phyloP scores from a whole-genome alignment of 331 rosid species.

The Arachis monticola region DNA sequence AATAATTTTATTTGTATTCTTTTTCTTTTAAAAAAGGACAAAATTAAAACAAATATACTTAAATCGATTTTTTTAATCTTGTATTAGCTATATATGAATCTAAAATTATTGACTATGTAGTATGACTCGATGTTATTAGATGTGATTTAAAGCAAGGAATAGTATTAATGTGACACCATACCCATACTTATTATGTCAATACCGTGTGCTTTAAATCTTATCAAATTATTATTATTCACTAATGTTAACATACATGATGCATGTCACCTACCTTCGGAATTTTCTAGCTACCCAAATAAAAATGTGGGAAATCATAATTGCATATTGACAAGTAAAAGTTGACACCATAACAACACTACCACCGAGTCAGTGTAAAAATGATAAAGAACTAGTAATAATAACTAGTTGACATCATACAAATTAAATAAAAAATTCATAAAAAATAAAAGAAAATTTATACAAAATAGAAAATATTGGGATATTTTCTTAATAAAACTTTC shows the following conservation, averaged over 20 bases:
- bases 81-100: too few relatives aligned
- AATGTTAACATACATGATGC: neutral
- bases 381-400: neutral
- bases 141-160: too few relatives aligned
- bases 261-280: conserved; percentile 1
- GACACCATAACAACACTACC: neutral
- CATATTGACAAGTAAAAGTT: neutral
- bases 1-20: too few relatives aligned
- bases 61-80: too few relatives aligned
- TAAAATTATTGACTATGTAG: too few relatives aligned
- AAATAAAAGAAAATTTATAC: too few relatives aligned
- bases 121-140: too few relatives aligned
- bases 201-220: neutral
- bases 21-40: too few relatives aligned
- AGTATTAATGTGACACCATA: too few relatives aligned
- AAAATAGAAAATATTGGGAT: neutral
- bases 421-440: too few relatives aligned
- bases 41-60: too few relatives aligned
- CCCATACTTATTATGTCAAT: neutral
- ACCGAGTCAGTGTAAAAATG: neutral
- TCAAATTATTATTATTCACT: neutral
- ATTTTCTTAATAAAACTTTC: neutral
- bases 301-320: conserved; percentile 1
- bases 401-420: too few relatives aligned
- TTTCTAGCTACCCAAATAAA: neutral